Percentiles rank a stretch among this genome's conserved stretches.
Evolutionary conservation across 805 yeast genomes (phyloP).

Genomic region (Saturnispora bothae): DNA sequence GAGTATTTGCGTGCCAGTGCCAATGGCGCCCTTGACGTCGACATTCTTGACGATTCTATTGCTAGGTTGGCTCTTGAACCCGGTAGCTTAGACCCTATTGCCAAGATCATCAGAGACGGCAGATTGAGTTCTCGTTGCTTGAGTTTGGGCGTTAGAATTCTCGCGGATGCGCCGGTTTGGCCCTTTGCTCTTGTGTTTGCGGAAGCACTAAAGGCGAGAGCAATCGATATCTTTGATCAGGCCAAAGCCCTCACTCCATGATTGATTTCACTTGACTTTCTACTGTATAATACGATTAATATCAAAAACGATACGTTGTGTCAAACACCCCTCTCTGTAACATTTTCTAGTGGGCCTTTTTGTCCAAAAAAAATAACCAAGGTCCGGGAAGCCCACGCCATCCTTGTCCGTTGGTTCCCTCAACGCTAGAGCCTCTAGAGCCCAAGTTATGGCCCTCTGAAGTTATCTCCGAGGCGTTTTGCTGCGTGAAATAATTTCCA

Average conservation of each 20-base stretch:
- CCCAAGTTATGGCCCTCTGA: too few relatives aligned
- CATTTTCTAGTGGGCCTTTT: too few relatives aligned
- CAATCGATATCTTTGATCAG: constrained; percentile 28
- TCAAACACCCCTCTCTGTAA: too few relatives aligned
- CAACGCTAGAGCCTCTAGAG: too few relatives aligned
- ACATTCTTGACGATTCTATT: constrained; percentile 36
- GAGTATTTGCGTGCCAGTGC: constrained; percentile 51
- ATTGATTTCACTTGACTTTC: neutral
- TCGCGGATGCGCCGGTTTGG: constrained; percentile 85
- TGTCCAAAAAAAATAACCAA: neutral
- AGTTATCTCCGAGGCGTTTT: too few relatives aligned
- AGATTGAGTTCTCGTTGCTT: constrained; percentile 47
- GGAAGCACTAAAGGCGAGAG: constrained; percentile 63
- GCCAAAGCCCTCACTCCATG: constrained; percentile 4
- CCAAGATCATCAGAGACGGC: constrained; percentile 36
- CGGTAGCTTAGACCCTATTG: constrained; percentile 34
- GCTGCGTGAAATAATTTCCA: too few relatives aligned
- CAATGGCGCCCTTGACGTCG: constrained; percentile 48
- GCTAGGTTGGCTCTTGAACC: constrained; percentile 39
- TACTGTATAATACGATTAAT: neutral
- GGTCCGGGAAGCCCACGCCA: too few relatives aligned
- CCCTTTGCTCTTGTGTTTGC: constrained; percentile 72
- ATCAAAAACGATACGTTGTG: neutral
- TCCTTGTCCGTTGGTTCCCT: too few relatives aligned
- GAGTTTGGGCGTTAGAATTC: constrained; percentile 61